Evolutionary conservation across 768 basidiomycete species (phyloP), one percentile per base, ranked within the genome.

Genomic region (Brasilioporus rufonigricans): DNA sequence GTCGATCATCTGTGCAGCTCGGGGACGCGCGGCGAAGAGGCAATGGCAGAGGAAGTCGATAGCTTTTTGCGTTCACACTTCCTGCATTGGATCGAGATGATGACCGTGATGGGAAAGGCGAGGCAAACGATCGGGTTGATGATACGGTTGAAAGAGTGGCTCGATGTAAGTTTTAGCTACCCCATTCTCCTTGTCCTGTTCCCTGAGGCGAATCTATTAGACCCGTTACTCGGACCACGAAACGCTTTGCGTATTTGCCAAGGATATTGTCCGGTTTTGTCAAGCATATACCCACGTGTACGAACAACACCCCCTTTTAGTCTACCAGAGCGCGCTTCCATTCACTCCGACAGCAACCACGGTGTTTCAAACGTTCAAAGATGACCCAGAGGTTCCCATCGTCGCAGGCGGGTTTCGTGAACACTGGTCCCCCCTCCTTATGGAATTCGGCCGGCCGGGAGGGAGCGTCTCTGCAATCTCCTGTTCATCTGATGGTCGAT

Each of bases 41-140:
- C 9, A 7, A n/a, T 64, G 29, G 49, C 10, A 14, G 57, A 58
- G 2, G 65, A 60, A 13, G 51, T 73, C 2, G 7, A 59, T 2
- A 11, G 1, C 29, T 69, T 71, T 52, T 48, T 71, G 48, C 44
- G 39, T 9, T 45, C 38, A 24, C 66, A 72, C 36, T 65, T 73
- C 4, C 46, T 72, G 11, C 70, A 73, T 48, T 72, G 71, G 71
- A 62, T 73, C 40, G 72, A 72, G 44, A 60, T 53, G 26, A 71
- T 72, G 71, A 50, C 64, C n/a, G 23, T 64, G 40, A 57, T 73
- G 52, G 64, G 36, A 50, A 70, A 57, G 44, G 63, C 70, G 29
- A 70, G 70, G 47, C 68, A 68, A 48, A 72, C 70, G 18, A 72
- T 68, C 12, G 61, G 64, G 21, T 46, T 59, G 9, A 62, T 68